Percentiles rank a stretch among this genome's conserved stretches.
These are phyloP conservation scores for Xylaria sp. DNA, from an alignment of 2,329 filamentous ascomycete genomes.

Conservation along the genomic window DNA sequence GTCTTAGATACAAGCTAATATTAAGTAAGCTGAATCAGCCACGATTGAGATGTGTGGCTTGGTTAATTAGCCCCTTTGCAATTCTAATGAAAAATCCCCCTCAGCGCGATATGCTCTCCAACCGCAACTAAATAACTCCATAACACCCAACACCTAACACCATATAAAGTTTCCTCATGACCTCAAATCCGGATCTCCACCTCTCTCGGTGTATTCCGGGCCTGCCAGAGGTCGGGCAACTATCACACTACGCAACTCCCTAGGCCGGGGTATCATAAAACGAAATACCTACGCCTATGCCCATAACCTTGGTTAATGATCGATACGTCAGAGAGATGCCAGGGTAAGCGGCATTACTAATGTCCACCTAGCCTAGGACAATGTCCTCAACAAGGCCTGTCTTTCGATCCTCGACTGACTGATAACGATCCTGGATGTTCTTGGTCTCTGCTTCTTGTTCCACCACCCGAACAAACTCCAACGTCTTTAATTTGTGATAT, in stretches of 20 bases:
- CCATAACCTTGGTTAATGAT: background rate
- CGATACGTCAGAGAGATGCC: background rate
- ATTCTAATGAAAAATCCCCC: no score
- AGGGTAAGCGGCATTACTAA: background rate
- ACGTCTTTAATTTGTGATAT: conserved; percentile 32
- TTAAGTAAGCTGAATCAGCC: background rate
- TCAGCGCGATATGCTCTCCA: no score
- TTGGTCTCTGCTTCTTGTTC: conserved; percentile 38
- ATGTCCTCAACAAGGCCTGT: conserved; percentile 47
- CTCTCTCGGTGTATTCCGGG: conserved; percentile 2
- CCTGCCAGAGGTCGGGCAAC: background rate
- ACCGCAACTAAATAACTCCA: background rate
- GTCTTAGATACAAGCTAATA: background rate
- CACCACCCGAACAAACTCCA: conserved; percentile 48
- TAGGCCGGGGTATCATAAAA: conserved; percentile 35
- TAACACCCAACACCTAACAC: background rate
- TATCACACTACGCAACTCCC: conserved; percentile 8
- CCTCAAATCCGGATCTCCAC: conserved; percentile 4
- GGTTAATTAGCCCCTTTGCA: background rate
- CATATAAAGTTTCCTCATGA: background rate
- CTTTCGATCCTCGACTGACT: conserved; percentile 40
- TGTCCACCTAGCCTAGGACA: conserved; percentile 43
- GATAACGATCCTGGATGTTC: conserved; percentile 40
- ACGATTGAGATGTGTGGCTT: background rate
- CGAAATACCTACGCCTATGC: conserved; percentile 21